Conservation (phyloP, 345 rosid species). For the Pistacia integerrima region DNA sequence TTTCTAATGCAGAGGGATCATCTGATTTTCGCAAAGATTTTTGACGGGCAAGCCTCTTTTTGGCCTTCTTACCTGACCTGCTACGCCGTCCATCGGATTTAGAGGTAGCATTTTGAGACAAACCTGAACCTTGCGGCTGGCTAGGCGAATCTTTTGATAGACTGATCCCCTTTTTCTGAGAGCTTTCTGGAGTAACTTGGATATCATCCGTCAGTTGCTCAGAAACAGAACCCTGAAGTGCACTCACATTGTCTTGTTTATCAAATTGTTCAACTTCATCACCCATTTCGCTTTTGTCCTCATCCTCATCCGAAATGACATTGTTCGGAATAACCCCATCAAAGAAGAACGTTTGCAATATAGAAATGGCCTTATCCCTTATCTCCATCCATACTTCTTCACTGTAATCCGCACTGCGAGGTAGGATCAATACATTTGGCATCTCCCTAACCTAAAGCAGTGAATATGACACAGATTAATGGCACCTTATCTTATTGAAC, state of each 20-base stretch:
- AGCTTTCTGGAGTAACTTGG: slow-evolving; percentile 54
- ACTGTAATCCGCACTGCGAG: slow-evolving; percentile 98
- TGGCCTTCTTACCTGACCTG: slow-evolving; percentile 93
- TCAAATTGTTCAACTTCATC: slow-evolving; percentile 48
- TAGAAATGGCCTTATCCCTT: slow-evolving; percentile 85
- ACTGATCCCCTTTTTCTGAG: slow-evolving; percentile 43
- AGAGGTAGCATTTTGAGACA: slow-evolving; percentile 44
- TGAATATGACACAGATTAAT: neutral
- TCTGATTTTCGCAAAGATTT: slow-evolving; percentile 61
- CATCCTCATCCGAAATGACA: slow-evolving; percentile 82
- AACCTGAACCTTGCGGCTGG: slow-evolving; percentile 52
- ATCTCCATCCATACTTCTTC: slow-evolving; percentile 99
- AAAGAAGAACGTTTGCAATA: slow-evolving; percentile 78
- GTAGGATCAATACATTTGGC: slow-evolving; percentile 97
- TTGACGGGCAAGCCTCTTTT: slow-evolving; percentile 86
- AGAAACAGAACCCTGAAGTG: slow-evolving; percentile 48
- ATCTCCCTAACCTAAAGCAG: slow-evolving; percentile 85
- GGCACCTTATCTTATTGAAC: neutral
- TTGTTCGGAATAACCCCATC: slow-evolving; percentile 75
- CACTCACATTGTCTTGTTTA: slow-evolving; percentile 44
- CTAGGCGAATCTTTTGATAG: slow-evolving; percentile 53
- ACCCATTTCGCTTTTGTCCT: slow-evolving; percentile 60
- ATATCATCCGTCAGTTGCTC: slow-evolving; percentile 49
- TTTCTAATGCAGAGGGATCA: slow-evolving; percentile 59
- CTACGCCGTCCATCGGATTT: slow-evolving; percentile 70